These are phyloP conservation scores for Verticillium dahliae DNA, from an alignment of 2,329 filamentous ascomycete genomes.

Conservation along the genomic window DNA sequence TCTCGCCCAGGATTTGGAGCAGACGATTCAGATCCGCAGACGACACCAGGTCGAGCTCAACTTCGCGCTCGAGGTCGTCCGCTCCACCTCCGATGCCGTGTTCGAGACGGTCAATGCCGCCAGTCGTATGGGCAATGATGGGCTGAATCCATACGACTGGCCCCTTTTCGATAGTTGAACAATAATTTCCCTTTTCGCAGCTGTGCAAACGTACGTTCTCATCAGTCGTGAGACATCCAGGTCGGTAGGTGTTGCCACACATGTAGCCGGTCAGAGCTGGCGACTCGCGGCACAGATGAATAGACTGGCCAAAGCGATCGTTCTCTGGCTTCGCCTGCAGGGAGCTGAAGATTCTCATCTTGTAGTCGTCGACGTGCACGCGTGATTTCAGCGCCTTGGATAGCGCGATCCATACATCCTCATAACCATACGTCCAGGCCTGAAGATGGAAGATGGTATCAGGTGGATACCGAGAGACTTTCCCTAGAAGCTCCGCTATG, in stretches of 20 bases:
- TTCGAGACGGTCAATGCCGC: slow-evolving; percentile 63
- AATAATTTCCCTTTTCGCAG: slow-evolving; percentile 69
- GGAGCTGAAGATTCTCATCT: slow-evolving; percentile 63
- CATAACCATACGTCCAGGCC: slow-evolving; percentile 85
- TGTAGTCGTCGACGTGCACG: slow-evolving; percentile 81
- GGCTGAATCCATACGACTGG: slow-evolving; percentile 71
- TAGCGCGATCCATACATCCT: slow-evolving; percentile 84
- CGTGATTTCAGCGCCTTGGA: slow-evolving; percentile 61
- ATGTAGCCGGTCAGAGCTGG: slow-evolving; percentile 65
- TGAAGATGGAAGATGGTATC: slow-evolving; percentile 79
- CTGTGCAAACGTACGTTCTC: slow-evolving; percentile 67
- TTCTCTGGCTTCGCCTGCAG: slow-evolving; percentile 40
- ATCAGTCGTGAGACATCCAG: slow-evolving; percentile 66
- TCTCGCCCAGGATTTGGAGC: slow-evolving; percentile 21
- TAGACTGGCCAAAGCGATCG: slow-evolving; percentile 29
- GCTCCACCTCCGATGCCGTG: slow-evolving; percentile 73
- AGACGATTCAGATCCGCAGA: slow-evolving; percentile 46
- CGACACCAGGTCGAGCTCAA: slow-evolving; percentile 57
- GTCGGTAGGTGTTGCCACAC: slow-evolving; percentile 63
- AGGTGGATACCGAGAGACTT: slow-evolving; percentile 60
- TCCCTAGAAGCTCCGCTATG: slow-evolving; percentile 63
- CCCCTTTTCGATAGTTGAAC: slow-evolving; percentile 36
- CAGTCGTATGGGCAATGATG: slow-evolving; percentile 58
- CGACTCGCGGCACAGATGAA: slow-evolving; percentile 49
- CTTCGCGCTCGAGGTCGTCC: slow-evolving; percentile 63